These are phyloP conservation scores for Penicillium macrosclerotiorum DNA, from an alignment of 495 filamentous ascomycete genomes.

Conservation along the genomic window DNA sequence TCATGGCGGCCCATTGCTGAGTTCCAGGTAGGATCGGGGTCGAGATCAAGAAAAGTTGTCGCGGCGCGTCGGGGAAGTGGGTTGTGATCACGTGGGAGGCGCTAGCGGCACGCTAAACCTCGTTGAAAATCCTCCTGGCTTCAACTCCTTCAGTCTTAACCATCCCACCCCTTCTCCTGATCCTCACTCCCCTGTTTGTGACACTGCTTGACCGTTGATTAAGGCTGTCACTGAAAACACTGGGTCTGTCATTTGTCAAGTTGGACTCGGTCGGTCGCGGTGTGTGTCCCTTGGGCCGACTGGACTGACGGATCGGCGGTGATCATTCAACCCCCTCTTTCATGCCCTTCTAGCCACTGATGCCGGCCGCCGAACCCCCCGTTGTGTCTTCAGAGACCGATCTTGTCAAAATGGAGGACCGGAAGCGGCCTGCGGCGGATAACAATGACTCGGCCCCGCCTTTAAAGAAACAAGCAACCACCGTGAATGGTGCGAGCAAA, in stretches of 20 bases:
- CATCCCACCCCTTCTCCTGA: constrained; percentile 24
- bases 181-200: constrained; percentile 8
- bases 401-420: constrained; percentile 93
- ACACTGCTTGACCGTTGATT: neutral
- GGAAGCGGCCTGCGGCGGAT: constrained; percentile 82
- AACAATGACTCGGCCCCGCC: constrained; percentile 79
- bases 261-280: constrained; percentile 32
- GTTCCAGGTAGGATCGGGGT: constrained; percentile 6
- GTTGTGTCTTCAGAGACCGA: constrained; percentile 66
- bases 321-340: constrained; percentile 28
- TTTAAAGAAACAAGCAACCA: constrained; percentile 76
- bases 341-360: constrained; percentile 59
- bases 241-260: too few relatives aligned
- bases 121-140: constrained; percentile 45
- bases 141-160: constrained; percentile 30
- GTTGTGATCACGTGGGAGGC: constrained; percentile 35
- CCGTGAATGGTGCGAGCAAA: constrained; percentile 70
- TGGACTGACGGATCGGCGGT: constrained; percentile 42
- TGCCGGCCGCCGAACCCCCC: constrained; percentile 75
- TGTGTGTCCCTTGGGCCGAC: constrained; percentile 31
- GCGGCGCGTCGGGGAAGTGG: constrained; percentile 14
- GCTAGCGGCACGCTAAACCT: constrained; percentile 31
- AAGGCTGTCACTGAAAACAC: too few relatives aligned
- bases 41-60: constrained; percentile 16
- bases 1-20: constrained; percentile 41